Percentiles rank a stretch among this genome's conserved stretches.
phyloP scores from a whole-genome alignment of 495 filamentous ascomycete genomes.

The Podospora bellae-mahoneyi region DNA sequence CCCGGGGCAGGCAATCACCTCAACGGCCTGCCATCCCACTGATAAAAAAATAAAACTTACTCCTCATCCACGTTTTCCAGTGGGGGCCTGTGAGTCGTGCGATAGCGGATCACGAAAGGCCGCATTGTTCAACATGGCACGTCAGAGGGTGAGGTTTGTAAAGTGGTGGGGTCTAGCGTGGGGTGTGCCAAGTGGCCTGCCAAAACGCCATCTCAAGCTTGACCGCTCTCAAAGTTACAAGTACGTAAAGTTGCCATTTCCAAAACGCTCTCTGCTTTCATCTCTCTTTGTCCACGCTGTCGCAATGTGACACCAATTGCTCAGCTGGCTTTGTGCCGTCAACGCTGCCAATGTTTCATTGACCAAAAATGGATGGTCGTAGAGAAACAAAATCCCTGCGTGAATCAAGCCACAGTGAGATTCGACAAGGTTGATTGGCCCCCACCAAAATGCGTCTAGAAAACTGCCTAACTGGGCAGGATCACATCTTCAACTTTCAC shows the following conservation, averaged over 20 bases:
- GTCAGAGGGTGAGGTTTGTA: background rate
- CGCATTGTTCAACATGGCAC: conserved; percentile 12
- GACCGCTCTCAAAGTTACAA: background rate
- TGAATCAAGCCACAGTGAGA: conserved; percentile 7
- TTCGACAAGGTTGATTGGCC: conserved; percentile 1
- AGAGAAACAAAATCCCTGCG: background rate
- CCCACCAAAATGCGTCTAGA: conserved; percentile 13
- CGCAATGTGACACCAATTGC: background rate
- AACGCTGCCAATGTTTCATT: conserved; percentile 1
- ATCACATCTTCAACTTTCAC: background rate
- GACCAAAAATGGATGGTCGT: conserved; percentile 9
- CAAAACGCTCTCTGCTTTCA: background rate
- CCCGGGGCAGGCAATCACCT: background rate
- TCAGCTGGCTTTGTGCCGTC: background rate
- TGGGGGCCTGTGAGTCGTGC: conserved; percentile 6
- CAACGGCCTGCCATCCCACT: background rate
- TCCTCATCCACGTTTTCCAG: conserved; percentile 1
- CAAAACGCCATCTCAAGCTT: background rate
- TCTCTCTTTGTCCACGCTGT: background rate
- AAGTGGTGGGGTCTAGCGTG: conserved; percentile 2
- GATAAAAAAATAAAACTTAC: conserved; percentile 1
- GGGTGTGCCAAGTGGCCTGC: conserved; percentile 2
- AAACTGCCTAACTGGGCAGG: conserved; percentile 14
- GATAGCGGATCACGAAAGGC: background rate
- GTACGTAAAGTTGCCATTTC: background rate